A percentile compares a stretch with the other conserved stretches of the same genome.
phyloP scores from a whole-genome alignment of 257 asterid genomes.

The Echites panduratus region DNA sequence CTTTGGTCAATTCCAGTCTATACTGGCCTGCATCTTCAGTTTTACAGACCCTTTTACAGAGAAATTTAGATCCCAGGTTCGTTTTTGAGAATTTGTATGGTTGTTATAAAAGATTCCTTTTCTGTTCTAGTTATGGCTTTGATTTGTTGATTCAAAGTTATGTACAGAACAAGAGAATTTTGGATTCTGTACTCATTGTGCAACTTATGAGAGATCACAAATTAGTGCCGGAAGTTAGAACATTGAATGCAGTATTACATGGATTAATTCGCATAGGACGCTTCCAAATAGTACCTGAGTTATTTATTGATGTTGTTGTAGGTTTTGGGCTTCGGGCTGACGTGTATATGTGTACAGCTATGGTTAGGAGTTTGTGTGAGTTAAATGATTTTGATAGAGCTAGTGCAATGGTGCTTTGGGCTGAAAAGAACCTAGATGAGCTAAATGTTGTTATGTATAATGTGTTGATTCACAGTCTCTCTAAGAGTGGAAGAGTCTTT shows the following conservation, averaged over 20 bases:
- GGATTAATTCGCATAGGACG: slow-evolving; percentile 56
- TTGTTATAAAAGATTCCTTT: slow-evolving; percentile 39
- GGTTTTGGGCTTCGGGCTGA: slow-evolving; percentile 40
- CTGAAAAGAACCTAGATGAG: slow-evolving; percentile 38
- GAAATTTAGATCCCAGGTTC: slow-evolving; percentile 32
- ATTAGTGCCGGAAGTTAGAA: slow-evolving; percentile 76
- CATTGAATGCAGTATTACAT: slow-evolving; percentile 60
- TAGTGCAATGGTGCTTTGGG: slow-evolving; percentile 44
- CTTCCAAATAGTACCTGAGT: slow-evolving; percentile 49
- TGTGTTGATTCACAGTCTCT: slow-evolving; percentile 80
- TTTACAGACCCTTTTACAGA: slow-evolving; percentile 67
- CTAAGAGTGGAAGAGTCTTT: slow-evolving; percentile 51
- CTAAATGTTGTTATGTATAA: slow-evolving; percentile 64
- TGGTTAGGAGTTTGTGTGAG: slow-evolving; percentile 71
- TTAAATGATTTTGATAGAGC: slow-evolving; percentile 58
- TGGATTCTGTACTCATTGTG: slow-evolving; percentile 57
- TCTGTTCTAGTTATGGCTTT: slow-evolving; percentile 56
- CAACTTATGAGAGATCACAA: slow-evolving; percentile 56
- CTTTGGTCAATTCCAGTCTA: slow-evolving; percentile 62
- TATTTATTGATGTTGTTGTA: slow-evolving; percentile 54
- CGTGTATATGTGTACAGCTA: slow-evolving; percentile 51
- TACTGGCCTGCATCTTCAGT: slow-evolving; percentile 94
- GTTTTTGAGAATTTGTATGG: slow-evolving; percentile 48
- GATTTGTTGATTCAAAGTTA: slow-evolving; percentile 67
- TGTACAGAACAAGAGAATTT: slow-evolving; percentile 49